Base-by-base conservation (phyloP, 352 stramenopile species). In the Phytopythium montanum region DNA sequence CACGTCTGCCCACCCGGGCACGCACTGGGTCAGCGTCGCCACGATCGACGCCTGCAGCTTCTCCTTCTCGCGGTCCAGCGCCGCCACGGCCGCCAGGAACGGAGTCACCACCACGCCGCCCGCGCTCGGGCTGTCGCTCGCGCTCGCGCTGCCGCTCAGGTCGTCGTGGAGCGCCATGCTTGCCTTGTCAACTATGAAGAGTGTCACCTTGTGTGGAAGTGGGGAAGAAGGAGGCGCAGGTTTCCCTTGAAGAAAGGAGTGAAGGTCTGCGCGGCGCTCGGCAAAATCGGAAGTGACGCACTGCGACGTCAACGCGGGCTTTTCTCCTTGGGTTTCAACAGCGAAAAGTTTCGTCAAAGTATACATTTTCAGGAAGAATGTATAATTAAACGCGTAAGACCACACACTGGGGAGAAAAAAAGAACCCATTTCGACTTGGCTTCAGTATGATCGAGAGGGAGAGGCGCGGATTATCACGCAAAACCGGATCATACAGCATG, bases 21-120 rank as follows among this genome's bases (percentile, higher is more conserved):
- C 78, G 62, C 80, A 81, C 66, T 80, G 59, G 29, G 62, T 65
- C 10, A 92, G 73, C 36, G 78, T 79, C 9, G 68, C 50, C 13
- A 92, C 76, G 60, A 90, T 80, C 12, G 78, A 89, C n/a, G 69
- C 69, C 52, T 89, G 76, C 23, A 92, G 75, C 56, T 81, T 79
- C 39, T 80, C 73, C 59, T 88, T 90, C 55, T 87, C 76, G 60
- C 76, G 84, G 65, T 87, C 75, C 46, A 92, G 66, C 45, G 69
- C 67, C 21, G 67, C 70, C 18, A 81, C 69, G 25, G 81, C 76
- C 38, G 68, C 68, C 51, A 87, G 75, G 65, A 84, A 88, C 12
- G 82, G 79, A 4, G 61, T 68, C 3, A 86, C 79, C 45, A 76
- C 64, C 25, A 92, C 79, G 26, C 36, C 66, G 12, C 23, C 49